phyloP scores from a whole-genome alignment of 306 rosid species.

The Sphenostylis stenocarpa region DNA sequence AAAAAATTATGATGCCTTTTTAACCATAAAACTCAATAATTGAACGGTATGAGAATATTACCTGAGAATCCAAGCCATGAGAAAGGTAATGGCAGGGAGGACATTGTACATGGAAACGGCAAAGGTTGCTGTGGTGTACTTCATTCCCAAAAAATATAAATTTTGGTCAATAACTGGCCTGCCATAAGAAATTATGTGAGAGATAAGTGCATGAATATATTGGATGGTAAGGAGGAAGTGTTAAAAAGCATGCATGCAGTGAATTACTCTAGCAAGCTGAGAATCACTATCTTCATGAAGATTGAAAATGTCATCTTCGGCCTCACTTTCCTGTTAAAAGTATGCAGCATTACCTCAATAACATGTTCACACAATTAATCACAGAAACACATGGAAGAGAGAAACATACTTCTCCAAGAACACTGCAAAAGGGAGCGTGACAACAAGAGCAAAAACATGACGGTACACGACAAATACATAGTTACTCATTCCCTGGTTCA shows the following conservation, averaged over 20 bases:
- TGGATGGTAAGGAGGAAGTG: not conserved
- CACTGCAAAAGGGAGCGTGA: slow-evolving; percentile 77
- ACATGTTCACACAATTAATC: not conserved
- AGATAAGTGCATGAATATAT: not conserved
- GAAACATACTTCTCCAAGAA: slow-evolving; percentile 65
- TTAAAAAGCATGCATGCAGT: slow-evolving; percentile 2
- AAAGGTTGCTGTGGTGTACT: slow-evolving; percentile 95
- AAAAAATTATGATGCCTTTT: not conserved
- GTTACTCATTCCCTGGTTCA: slow-evolving; percentile 90
- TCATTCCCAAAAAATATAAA: slow-evolving; percentile 82
- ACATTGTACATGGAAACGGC: slow-evolving; percentile 84
- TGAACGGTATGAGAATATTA: slow-evolving; percentile 18
- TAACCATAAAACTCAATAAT: not conserved
- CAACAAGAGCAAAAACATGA: slow-evolving; percentile 67
- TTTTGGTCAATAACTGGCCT: slow-evolving; percentile 97
- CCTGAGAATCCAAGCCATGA: slow-evolving; percentile 84
- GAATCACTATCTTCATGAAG: slow-evolving; percentile 61
- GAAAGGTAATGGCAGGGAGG: slow-evolving; percentile 87
- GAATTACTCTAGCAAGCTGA: slow-evolving; percentile 81
- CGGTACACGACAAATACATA: slow-evolving; percentile 88
- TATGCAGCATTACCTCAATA: slow-evolving; percentile 5
- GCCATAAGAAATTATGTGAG: slow-evolving; percentile 18
- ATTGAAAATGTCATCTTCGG: slow-evolving; percentile 86
- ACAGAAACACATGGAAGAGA: not conserved
- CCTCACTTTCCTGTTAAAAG: slow-evolving; percentile 73